Evolutionary conservation across 2,329 filamentous ascomycete genomes (phyloP), one percentile per base, ranked within the genome.

Genomic region (Pseudopyricularia cyperi): DNA sequence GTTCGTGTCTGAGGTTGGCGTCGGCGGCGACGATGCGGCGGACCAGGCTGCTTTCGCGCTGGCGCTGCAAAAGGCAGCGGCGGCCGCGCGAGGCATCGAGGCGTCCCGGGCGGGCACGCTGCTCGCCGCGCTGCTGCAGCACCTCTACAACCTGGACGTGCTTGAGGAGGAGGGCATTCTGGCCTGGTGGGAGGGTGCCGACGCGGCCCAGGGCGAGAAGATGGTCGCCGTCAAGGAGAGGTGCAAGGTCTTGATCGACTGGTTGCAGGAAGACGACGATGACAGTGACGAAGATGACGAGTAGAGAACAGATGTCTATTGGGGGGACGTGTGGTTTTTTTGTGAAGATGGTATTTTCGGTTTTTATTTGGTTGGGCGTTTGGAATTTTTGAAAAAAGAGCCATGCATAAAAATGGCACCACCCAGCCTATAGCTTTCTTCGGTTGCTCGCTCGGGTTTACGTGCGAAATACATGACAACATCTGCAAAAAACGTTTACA

Each of bases 21-120:
- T 84, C 51, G 77, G 78, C 28, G 76, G 76, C 54, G 81, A 88
- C 60, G 79, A 81, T 19, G 17, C 50, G 52, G 74, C 77, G 37
- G 89, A 95, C 62, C 90, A 97, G 68, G 77, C 89, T 6, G 89
- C 95, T 61, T 87, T 97, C 59, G 73, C 95, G 55, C 69, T 93
- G 8, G 80, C 88, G 28, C 69, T 95, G 57, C 91, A 98, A 68
- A 82, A 80, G 57, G 89, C 95, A 26, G 52, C 39, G 4, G 28
- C 35, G 39, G 33, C 49, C 4, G 12, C 48, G 7, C 7, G 26
- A 14, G 82, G 81, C 3, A 77, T 73, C 35, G 75, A 78, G 53
- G 58, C 66, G 26, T 60, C 63, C 24, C 71, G 68, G 53, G 69
- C 71, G 3, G 76, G 77, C 12, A 84, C 61, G 67, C 76, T 96